Base-by-base conservation (phyloP, 306 rosid species). In the Prunus kanzakura region DNA sequence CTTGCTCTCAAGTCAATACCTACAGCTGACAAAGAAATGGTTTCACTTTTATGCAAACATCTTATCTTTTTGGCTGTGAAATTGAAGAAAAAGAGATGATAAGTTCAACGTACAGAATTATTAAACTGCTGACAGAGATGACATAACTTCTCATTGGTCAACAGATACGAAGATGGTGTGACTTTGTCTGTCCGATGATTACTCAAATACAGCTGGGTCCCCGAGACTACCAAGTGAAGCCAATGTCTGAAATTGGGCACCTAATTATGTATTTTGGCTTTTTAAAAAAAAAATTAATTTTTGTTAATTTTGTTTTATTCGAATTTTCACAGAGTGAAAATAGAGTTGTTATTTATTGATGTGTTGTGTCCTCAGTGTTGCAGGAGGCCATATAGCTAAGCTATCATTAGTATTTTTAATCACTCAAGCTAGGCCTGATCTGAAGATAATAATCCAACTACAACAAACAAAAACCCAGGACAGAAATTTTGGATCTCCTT, bases 1-100 rank as follows among this genome's bases (percentile, higher is more conserved):
- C 50, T 64, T 51, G 22, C 52, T 30, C 32, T 20, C 4, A 50
- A 47, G 60, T 77, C 75, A 70, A 69, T 14, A 72, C 67, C 70
- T 13, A 8, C 15, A n/a, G 25, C 71, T 6, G 2, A 19, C 29
- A 67, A 22, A 67, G 10, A 43, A 12, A 12, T 1, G 25, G 29
- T 8, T 11, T 9, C 18, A 19, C 11, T 4, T 66, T 20, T 10
- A 20, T 66, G 55, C 67, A 55, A 56, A 7, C 4, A 3, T 56
- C 27, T 56, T 20, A 10, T 56, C 62, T 56, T 38, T 38, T 38
- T 38, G 43, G 43, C 43, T 69, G 3, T 46, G 12, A 13, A 32
- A 32, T 4, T 22, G 64, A 23, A 2, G 32, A 58, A 58, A n/a
- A 4, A 2, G 12, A 38, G 8, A 52, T 18, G 57, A 52, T 52